phyloP scores from a whole-genome alignment of 1,139 yeast genomes.

The Nematodospora anomalae region DNA sequence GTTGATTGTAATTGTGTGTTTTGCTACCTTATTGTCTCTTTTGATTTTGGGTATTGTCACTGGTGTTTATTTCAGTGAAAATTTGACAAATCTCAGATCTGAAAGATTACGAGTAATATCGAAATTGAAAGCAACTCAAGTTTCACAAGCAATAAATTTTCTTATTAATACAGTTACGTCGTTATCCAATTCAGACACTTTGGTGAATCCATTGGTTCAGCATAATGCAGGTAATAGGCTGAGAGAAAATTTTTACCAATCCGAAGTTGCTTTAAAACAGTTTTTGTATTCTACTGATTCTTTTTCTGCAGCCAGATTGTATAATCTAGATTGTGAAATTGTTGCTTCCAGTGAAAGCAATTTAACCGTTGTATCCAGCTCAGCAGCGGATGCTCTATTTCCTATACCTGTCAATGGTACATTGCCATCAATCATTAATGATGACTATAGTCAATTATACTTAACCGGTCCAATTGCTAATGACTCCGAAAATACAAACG shows the following conservation, averaged over 20 bases:
- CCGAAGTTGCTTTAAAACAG: conserved; percentile 4
- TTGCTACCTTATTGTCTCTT: conserved; percentile 75
- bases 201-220: conserved; percentile 5
- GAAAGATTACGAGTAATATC: conserved; percentile 78
- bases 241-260: conserved; percentile 1
- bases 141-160: conserved; percentile 47
- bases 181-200: conserved; percentile 6
- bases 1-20: conserved; percentile 73
- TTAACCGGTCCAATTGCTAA: conserved; percentile 9
- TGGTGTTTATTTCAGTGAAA: conserved; percentile 73
- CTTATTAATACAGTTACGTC: conserved; percentile 7
- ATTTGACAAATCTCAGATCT: conserved; percentile 60
- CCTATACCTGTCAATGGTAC: conserved; percentile 6
- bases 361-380: conserved; percentile 1
- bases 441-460: not conserved
- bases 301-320: conserved; percentile 6
- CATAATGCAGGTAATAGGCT: conserved; percentile 6
- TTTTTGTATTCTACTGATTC: conserved; percentile 5
- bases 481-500: not conserved
- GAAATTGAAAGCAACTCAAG: conserved; percentile 75
- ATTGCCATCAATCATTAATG: conserved; percentile 2
- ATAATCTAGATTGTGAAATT: conserved; percentile 4
- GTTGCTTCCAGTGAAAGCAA: conserved; percentile 4
- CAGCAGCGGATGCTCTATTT: conserved; percentile 2
- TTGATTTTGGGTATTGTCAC: conserved; percentile 75